Evolutionary conservation across 441 rosid genomes (phyloP).

Genomic region (Euphorbia corollata): DNA sequence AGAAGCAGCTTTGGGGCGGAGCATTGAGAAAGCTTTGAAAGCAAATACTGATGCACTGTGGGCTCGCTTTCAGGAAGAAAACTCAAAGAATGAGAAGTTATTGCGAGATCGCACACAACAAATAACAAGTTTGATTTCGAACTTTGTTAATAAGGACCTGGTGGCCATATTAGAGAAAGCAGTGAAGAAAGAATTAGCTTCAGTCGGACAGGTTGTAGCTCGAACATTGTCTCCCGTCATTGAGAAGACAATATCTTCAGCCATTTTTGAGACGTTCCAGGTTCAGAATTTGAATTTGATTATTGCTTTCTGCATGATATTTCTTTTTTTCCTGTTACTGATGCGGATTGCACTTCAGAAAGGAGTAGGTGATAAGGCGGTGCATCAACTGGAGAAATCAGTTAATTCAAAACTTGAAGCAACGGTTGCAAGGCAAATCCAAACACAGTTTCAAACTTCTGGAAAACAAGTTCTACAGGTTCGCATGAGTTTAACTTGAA

Average conservation of each 20-base stretch:
- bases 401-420: slow-evolving; percentile 59
- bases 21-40: slow-evolving; percentile 58
- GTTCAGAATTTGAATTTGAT: slow-evolving; percentile 25
- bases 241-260: slow-evolving; percentile 58
- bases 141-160: slow-evolving; percentile 57
- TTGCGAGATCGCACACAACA: slow-evolving; percentile 50
- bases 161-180: slow-evolving; percentile 49
- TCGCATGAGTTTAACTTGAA: not conserved
- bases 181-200: slow-evolving; percentile 56
- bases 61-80: slow-evolving; percentile 76
- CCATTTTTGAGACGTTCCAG: slow-evolving; percentile 73
- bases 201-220: slow-evolving; percentile 43
- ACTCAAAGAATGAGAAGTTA: slow-evolving; percentile 51
- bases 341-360: slow-evolving; percentile 32
- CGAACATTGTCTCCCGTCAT: slow-evolving; percentile 51
- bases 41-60: slow-evolving; percentile 67
- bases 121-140: slow-evolving; percentile 41
- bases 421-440: slow-evolving; percentile 61
- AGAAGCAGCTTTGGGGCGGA: slow-evolving; percentile 59
- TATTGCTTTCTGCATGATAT: not conserved
- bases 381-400: slow-evolving; percentile 58
- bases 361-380: slow-evolving; percentile 65
- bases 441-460: slow-evolving; percentile 64
- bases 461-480: slow-evolving; percentile 84
- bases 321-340: not conserved